Percentiles rank a stretch among this genome's conserved stretches.
phyloP scores from a whole-genome alignment of 2,329 filamentous ascomycete species.

The Aspergillus sp. region DNA sequence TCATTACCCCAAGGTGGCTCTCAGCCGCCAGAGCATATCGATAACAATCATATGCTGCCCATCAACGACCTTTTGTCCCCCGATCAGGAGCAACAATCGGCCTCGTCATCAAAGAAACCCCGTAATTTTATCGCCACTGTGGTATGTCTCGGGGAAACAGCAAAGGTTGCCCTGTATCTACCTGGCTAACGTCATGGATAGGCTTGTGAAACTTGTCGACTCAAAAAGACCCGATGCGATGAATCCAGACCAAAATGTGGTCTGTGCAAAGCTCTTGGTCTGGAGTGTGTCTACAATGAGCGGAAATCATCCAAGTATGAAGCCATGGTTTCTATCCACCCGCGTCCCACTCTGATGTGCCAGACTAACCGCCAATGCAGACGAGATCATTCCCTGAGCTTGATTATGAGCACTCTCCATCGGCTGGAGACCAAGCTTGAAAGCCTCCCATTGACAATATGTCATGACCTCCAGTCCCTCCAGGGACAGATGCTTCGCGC shows the following conservation, averaged over 20 bases:
- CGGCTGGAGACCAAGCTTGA: constrained; percentile 55
- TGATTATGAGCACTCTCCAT: constrained; percentile 56
- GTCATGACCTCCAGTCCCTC: constrained; percentile 32
- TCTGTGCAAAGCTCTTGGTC: constrained; percentile 49
- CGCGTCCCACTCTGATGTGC: background rate
- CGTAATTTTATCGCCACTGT: constrained; percentile 42
- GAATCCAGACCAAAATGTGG: constrained; percentile 55
- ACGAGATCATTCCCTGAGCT: constrained; percentile 54
- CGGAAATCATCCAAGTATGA: constrained; percentile 53
- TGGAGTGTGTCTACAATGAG: constrained; percentile 54
- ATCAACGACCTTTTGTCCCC: constrained; percentile 38
- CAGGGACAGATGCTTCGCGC: constrained; percentile 26
- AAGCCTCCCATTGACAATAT: constrained; percentile 40
- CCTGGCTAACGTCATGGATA: constrained; percentile 16
- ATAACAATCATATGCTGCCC: constrained; percentile 23
- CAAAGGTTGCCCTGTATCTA: background rate
- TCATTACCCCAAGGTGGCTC: constrained; percentile 25
- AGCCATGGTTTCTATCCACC: background rate
- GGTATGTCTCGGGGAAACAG: constrained; percentile 14
- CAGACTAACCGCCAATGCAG: constrained; percentile 26
- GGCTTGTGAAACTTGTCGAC: constrained; percentile 55
- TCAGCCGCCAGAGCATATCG: constrained; percentile 24
- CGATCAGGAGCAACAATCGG: constrained; percentile 29
- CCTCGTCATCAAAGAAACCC: constrained; percentile 31
- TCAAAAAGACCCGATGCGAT: constrained; percentile 57